Base-by-base conservation (phyloP, 2,329 filamentous ascomycete species). In the Helotiales sp. region DNA sequence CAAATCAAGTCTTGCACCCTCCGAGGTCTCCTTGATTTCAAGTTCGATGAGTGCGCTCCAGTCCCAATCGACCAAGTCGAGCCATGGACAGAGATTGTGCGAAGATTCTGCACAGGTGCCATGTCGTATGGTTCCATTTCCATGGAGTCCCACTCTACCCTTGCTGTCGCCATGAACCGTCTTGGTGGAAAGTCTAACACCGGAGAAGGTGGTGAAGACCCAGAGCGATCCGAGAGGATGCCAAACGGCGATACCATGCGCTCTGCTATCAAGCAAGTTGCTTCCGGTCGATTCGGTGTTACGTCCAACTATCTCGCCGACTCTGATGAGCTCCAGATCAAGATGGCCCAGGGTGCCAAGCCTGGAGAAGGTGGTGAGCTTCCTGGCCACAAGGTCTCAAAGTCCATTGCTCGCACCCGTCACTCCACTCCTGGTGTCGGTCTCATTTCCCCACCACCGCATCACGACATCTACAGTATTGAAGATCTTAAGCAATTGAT, bases 111-210 rank as follows among this genome's bases (percentile, higher is more conserved):
- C 75, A 97, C 95, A 45, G 95, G 95, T 78, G 95, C 95, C 74
- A 98, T 98, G 95, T 98, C 95, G 2, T 98, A 98, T 78, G 95
- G 95, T 57, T 97, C 95, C 47, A 98, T 98, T 76, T 97, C 95
- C 6, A 97, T 97, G 93, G 95, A 98, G 80, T 95, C 95, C 62
- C 95, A 98, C 83, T 97, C 95, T 20, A 97, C 95, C 13, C 84
- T 98, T 58, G 95, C 95, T 72, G 91, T 98, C 64, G 95, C 95
- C 71, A 97, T 98, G 94, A 98, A 98, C 83, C 87, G 95, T 73
- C 87, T 98, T 47, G 95, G 95, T 47, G 95, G 95, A 75, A 98
- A 97, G 82, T 97, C 94, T 47, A 98, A 98, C 84, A 97, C 95
- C 60, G 95, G 95, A 76, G 95, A 98, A 82, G 95, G 95, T 86